These are phyloP conservation scores for Nakataea oryzae DNA, from an alignment of 2,329 filamentous ascomycete species.

Conservation along the genomic window DNA sequence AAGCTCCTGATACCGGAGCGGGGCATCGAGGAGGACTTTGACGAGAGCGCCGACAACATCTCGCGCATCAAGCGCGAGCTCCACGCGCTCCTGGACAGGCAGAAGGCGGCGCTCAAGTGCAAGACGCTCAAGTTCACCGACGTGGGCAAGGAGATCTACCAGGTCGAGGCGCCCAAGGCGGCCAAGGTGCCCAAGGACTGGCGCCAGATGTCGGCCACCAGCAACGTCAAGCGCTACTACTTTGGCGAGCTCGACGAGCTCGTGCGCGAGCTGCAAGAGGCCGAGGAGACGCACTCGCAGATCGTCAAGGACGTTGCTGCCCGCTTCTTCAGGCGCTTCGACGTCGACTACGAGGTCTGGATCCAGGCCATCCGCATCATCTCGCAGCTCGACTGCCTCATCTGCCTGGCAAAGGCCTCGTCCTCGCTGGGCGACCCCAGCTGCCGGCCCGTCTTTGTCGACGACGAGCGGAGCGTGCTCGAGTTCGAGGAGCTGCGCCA, in stretches of 20 bases:
- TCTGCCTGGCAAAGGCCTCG: slow-evolving; percentile 86
- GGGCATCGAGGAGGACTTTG: slow-evolving; percentile 87
- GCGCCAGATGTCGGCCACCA: slow-evolving; percentile 94
- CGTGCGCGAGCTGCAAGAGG: slow-evolving; percentile 82
- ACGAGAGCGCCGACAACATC: slow-evolving; percentile 68
- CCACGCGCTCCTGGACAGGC: slow-evolving; percentile 57
- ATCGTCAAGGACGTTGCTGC: slow-evolving; percentile 78
- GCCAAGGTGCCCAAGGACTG: slow-evolving; percentile 80
- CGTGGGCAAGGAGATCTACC: slow-evolving; percentile 94
- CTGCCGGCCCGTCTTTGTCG: slow-evolving; percentile 80
- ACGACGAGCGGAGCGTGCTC: slow-evolving; percentile 75
- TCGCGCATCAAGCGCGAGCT: slow-evolving; percentile 66
- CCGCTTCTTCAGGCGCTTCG: slow-evolving; percentile 80
- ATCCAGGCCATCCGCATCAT: slow-evolving; percentile 82
- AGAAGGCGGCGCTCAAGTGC: slow-evolving; percentile 64
- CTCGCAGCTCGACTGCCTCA: slow-evolving; percentile 86
- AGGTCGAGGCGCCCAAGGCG: slow-evolving; percentile 79
- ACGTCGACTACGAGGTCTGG: slow-evolving; percentile 78
- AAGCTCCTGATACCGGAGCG: slow-evolving; percentile 76
- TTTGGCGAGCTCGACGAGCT: slow-evolving; percentile 72
- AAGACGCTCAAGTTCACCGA: slow-evolving; percentile 67
- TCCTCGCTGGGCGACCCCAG: slow-evolving; percentile 73
- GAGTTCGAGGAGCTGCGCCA: slow-evolving; percentile 89
- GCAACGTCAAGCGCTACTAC: slow-evolving; percentile 87
- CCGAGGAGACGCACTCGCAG: slow-evolving; percentile 86